Evolutionary conservation across 2,329 filamentous ascomycete species (phyloP).

Genomic region (Phaeophleospora eucalypticola): DNA sequence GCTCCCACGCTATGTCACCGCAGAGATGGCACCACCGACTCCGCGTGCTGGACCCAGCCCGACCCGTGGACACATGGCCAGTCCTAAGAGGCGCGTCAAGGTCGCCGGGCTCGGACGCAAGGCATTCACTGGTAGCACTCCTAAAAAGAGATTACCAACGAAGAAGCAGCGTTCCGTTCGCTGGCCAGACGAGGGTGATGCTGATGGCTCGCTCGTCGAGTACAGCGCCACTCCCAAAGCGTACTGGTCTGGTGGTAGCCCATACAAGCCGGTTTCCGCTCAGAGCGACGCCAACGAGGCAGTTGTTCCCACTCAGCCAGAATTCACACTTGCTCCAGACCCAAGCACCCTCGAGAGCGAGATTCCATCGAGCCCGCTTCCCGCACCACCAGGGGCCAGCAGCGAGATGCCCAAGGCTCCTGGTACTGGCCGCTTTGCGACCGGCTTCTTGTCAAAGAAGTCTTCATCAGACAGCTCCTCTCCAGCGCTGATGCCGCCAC

Average conservation of each 20-base stretch:
- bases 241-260: slow-evolving; percentile 48
- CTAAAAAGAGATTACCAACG: slow-evolving; percentile 62
- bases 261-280: slow-evolving; percentile 38
- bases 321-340: slow-evolving; percentile 43
- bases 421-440: slow-evolving; percentile 66
- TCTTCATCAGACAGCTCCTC: slow-evolving; percentile 47
- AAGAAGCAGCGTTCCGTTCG: slow-evolving; percentile 68
- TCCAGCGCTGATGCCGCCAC: slow-evolving; percentile 40
- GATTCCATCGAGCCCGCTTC: slow-evolving; percentile 38
- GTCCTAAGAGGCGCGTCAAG: slow-evolving; percentile 72
- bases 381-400: slow-evolving; percentile 57
- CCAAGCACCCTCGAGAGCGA: slow-evolving; percentile 3
- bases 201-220: slow-evolving; percentile 73
- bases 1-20: slow-evolving; percentile 25
- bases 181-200: slow-evolving; percentile 88
- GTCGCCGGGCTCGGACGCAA: slow-evolving; percentile 57
- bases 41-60: slow-evolving; percentile 22
- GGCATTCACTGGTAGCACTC: slow-evolving; percentile 63
- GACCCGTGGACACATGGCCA: slow-evolving; percentile 55
- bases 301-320: slow-evolving; percentile 37
- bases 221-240: slow-evolving; percentile 87
- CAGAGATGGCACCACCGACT: slow-evolving; percentile 17
- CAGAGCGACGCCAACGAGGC: slow-evolving; percentile 9
- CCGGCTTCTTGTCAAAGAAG: slow-evolving; percentile 73
- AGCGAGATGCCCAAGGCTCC: slow-evolving; percentile 51